Percentiles rank a stretch among this genome's conserved stretches.
These are phyloP conservation scores for Penicillium concentricum DNA, from an alignment of 2,329 filamentous ascomycete genomes.

Conservation along the genomic window DNA sequence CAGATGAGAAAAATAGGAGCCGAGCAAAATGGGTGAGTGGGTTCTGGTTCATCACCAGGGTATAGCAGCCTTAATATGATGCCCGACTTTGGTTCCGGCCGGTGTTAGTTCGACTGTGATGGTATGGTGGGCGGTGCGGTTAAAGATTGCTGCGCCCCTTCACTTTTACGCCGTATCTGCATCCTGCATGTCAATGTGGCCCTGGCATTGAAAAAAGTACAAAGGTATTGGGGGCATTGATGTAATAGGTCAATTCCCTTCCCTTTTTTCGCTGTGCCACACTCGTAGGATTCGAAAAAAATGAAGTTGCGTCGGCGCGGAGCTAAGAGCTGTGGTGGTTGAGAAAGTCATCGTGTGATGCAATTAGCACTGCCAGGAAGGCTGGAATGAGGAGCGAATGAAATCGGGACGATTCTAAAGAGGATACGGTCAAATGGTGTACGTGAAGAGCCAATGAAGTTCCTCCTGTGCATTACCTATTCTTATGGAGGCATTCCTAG, in stretches of 20 bases:
- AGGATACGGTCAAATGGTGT: not conserved
- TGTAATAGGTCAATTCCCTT: not conserved
- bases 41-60: not conserved
- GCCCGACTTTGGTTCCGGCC: not conserved
- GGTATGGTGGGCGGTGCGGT: not conserved
- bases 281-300: not conserved
- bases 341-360: slow-evolving; percentile 23
- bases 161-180: not conserved
- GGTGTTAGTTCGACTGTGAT: not conserved
- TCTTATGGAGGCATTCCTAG: not conserved
- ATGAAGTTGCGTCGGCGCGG: slow-evolving; percentile 25
- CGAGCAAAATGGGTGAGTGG: not conserved
- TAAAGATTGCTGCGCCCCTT: not conserved
- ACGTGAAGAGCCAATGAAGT: not conserved
- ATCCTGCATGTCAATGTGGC: not conserved
- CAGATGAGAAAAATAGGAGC: not conserved
- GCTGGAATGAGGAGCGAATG: too few species aligned
- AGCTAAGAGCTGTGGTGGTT: slow-evolving; percentile 23
- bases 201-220: not conserved
- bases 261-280: not conserved
- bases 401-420: too few species aligned
- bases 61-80: not conserved
- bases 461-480: slow-evolving; percentile 1
- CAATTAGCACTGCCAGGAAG: not conserved
- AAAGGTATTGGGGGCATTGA: not conserved